These are phyloP conservation scores for Tricholoma furcatifolium DNA, from an alignment of 768 basidiomycete species.

Conservation along the genomic window DNA sequence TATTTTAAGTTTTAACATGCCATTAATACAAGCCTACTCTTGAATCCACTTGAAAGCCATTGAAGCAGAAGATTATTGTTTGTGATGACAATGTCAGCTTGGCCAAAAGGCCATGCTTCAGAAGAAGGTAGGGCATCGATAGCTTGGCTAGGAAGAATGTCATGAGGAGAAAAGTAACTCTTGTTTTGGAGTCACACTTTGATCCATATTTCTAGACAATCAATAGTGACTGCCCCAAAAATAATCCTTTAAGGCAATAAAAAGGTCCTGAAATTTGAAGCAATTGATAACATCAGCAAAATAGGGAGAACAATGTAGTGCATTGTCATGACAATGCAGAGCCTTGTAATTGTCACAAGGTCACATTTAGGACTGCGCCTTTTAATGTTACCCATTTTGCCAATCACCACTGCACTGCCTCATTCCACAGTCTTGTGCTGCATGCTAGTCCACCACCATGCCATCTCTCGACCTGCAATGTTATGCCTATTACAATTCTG, in stretches of 20 bases:
- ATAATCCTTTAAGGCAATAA: not conserved
- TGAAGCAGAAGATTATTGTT: slow-evolving; percentile 1
- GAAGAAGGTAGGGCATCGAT: slow-evolving; percentile 10
- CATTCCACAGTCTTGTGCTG: too few relatives aligned
- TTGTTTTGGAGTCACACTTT: slow-evolving; percentile 5
- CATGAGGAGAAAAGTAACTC: slow-evolving; percentile 3
- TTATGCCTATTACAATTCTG: too few relatives aligned
- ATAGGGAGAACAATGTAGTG: too few relatives aligned
- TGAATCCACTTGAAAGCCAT: slow-evolving; percentile 11
- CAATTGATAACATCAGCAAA: not conserved
- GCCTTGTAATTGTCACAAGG: too few relatives aligned
- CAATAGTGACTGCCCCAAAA: not conserved
- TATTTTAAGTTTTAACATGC: too few relatives aligned
- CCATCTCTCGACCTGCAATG: too few relatives aligned
- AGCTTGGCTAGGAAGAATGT: slow-evolving; percentile 2
- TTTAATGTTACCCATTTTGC: too few relatives aligned
- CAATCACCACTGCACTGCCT: too few relatives aligned
- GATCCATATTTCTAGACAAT: slow-evolving; percentile 11
- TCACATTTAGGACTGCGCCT: too few relatives aligned
- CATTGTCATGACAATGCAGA: too few relatives aligned
- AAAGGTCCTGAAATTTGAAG: slow-evolving; percentile 12
- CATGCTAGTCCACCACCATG: too few relatives aligned
- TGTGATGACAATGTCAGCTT: slow-evolving; percentile 7
- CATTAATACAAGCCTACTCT: slow-evolving; percentile 3
- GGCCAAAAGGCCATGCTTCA: slow-evolving; percentile 2